Conservation (phyloP, 345 rosid species). For the Lagerstroemia speciosa region DNA sequence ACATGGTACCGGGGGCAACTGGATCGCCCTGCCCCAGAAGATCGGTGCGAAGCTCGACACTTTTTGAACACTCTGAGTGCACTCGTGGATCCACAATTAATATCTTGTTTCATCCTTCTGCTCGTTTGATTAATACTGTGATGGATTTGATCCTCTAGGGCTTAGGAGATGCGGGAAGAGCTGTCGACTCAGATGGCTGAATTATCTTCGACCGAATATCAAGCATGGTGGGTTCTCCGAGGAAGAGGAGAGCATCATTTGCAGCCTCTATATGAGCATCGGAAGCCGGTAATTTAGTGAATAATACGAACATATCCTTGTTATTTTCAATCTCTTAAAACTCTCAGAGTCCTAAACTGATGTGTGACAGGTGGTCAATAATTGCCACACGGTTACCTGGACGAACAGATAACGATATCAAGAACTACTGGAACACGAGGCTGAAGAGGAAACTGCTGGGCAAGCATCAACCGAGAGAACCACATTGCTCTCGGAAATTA, state of each 20-base stretch:
- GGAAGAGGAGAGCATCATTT: slow-evolving; percentile 9
- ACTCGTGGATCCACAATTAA: neutral
- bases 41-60: neutral
- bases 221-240: slow-evolving; percentile 6
- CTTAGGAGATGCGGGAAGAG: slow-evolving; percentile 11
- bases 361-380: slow-evolving; percentile 2
- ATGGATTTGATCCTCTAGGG: neutral
- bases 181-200: slow-evolving; percentile 7
- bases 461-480: neutral
- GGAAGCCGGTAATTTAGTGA: slow-evolving; percentile 4
- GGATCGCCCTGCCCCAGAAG: slow-evolving; percentile 6
- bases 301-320: neutral
- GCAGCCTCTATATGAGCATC: slow-evolving; percentile 7
- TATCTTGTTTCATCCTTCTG: too few relatives aligned
- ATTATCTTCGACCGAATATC: slow-evolving; percentile 7
- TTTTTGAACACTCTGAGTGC: neutral
- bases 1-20: slow-evolving; percentile 5
- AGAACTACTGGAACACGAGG: slow-evolving; percentile 12
- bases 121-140: too few relatives aligned
- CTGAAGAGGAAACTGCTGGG: slow-evolving; percentile 7
- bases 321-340: neutral
- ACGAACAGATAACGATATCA: slow-evolving; percentile 6
- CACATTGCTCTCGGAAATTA: neutral
- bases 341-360: neutral
- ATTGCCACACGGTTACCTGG: slow-evolving; percentile 5